Conservation (phyloP, 352 stramenopile genomes). For the Aphanomyces euteiches region DNA sequence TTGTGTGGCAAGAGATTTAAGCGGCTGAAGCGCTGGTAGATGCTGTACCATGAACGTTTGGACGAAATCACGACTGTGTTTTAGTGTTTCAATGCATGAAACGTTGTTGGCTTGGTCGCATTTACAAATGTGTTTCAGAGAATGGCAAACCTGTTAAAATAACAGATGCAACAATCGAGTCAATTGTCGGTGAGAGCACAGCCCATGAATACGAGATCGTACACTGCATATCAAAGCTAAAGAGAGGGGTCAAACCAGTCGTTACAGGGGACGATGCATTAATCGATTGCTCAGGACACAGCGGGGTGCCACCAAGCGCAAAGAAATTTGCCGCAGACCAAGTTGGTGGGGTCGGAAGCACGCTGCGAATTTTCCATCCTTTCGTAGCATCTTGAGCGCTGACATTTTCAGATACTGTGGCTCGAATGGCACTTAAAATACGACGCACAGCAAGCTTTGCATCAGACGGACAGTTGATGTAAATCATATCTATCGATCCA, state of each 20-base stretch:
- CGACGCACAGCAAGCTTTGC: too few species aligned
- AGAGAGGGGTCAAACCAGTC: background rate
- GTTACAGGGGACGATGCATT: background rate
- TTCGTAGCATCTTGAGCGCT: background rate
- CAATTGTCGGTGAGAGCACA: background rate
- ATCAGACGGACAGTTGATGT: background rate
- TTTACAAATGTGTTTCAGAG: background rate
- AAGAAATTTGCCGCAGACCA: background rate
- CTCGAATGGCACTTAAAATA: background rate
- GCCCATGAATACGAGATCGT: background rate
- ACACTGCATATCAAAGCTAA: background rate
- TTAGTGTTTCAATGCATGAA: background rate
- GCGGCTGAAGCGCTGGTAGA: background rate
- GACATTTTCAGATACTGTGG: background rate
- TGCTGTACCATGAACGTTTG: background rate
- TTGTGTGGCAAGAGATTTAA: background rate
- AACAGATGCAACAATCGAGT: background rate
- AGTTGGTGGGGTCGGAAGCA: background rate
- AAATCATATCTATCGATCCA: slow-evolving; percentile 4
- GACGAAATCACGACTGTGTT: background rate
- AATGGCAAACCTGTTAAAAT: background rate
- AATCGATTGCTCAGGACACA: background rate
- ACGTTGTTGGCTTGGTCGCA: too few species aligned
- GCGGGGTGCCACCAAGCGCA: background rate
- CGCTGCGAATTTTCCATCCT: background rate